Evolutionary conservation across 768 basidiomycete genomes (phyloP), one percentile per base, ranked within the genome.

Genomic region (Calocera cornea): DNA sequence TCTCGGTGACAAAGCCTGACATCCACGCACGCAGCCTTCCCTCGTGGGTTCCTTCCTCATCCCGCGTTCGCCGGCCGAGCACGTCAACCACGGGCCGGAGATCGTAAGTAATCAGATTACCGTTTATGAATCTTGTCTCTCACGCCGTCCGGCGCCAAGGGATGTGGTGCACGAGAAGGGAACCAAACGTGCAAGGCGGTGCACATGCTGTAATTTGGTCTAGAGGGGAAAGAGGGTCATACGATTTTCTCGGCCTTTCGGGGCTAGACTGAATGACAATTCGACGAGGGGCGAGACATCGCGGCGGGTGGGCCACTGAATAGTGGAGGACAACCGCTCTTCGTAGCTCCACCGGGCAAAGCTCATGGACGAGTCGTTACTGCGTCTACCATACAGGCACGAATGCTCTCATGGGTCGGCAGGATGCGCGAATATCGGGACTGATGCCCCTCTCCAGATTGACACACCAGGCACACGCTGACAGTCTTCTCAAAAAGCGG

Each of bases 41-140:
- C 44, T 5, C 5, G 8, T 12, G 14, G 7, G 3, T 33, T 22
- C 54, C 27, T 27, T 31, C 54, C 54, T 60, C 27, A 60, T 27
- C 54, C 36, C 36, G 36, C 14, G 7, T 38, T 38, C 36, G 14
- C 7, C 36, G 36, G 36, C 36, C 5, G 36, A 38, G 54, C 27
- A 60, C 31, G 31, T 27, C 22, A 22, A 16, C 16, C 8, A 33
- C 54, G 54, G 54, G 54, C 54, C 54, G 54, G 11, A 2, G 54
- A 60, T 60, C 54, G 16, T 38, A 47, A 60, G 54, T 60, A 60
- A 60, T 60, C 54, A 60, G 54, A 60, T 60, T 29, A 60, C 31
- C 31, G 14, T 33, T 60, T 27, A 29, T 27, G 54, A 60, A 60
- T 27, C 19, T 33, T 29, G 54, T 29, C 14, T 60, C 54, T 60